These are phyloP conservation scores for Lepidium aucheri DNA, from an alignment of 345 rosid genomes.

Conservation along the genomic window DNA sequence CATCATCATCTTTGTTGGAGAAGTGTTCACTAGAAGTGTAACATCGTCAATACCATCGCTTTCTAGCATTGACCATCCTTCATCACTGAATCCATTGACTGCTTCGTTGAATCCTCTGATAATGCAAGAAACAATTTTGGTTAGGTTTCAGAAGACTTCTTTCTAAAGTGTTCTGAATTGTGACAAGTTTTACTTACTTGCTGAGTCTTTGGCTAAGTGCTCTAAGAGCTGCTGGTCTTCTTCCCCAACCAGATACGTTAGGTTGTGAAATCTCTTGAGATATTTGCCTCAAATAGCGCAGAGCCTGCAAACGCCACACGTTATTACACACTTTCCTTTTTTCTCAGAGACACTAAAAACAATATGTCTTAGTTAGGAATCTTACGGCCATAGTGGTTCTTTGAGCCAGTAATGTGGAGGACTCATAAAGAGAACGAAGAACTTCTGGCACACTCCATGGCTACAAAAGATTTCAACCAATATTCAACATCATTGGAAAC, in stretches of 20 bases:
- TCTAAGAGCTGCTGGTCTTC: conserved; percentile 90
- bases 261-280: conserved; percentile 93
- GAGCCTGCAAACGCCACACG: conserved; percentile 42
- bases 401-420: conserved; percentile 89
- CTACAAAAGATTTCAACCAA: conserved; percentile 29
- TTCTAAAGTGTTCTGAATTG: not conserved
- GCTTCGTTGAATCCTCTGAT: conserved; percentile 95
- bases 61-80: conserved; percentile 93
- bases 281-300: conserved; percentile 86
- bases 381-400: conserved; percentile 94
- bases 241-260: conserved; percentile 75
- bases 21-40: conserved; percentile 78
- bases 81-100: conserved; percentile 84
- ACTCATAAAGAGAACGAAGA: conserved; percentile 89
- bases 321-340: not conserved
- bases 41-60: conserved; percentile 94
- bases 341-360: not conserved
- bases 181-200: conserved; percentile 37
- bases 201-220: conserved; percentile 83
- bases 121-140: not conserved
- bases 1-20: conserved; percentile 83
- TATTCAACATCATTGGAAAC: not conserved
- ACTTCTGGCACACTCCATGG: conserved; percentile 99
- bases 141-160: not conserved
- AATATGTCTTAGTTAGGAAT: not conserved